phyloP scores from a whole-genome alignment of 495 filamentous ascomycete species.

The Hapsidospora chrysogenum region DNA sequence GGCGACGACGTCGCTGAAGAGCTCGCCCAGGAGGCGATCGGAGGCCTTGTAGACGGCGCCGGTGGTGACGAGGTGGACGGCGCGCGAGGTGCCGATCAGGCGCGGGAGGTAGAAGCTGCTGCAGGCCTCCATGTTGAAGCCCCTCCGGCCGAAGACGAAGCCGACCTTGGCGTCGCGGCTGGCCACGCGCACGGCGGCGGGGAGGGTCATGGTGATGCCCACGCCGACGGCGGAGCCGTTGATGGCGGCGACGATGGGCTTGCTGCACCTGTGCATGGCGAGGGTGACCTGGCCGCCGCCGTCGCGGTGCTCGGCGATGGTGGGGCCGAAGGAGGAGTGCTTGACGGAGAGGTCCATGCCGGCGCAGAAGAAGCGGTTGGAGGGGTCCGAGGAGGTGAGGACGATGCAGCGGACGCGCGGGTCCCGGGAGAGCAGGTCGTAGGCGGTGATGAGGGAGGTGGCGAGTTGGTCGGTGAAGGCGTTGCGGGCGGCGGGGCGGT shows the following conservation, averaged over 20 bases:
- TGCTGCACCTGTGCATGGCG: conserved; percentile 43
- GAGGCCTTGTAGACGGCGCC: conserved; percentile 23
- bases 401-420: conserved; percentile 40
- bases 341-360: conserved; percentile 48
- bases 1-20: conserved; percentile 39
- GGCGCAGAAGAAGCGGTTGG: conserved; percentile 45
- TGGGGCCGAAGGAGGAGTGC: conserved; percentile 11
- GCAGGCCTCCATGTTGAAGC: conserved; percentile 45
- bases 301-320: conserved; percentile 13
- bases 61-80: conserved; percentile 38
- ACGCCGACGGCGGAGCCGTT: conserved; percentile 50
- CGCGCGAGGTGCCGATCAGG: conserved; percentile 37
- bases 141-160: conserved; percentile 47
- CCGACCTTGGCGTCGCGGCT: conserved; percentile 39
- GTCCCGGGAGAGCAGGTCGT: conserved; percentile 35
- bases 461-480: conserved; percentile 43
- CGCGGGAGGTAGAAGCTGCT: conserved; percentile 47
- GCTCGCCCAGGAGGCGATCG: conserved; percentile 24
- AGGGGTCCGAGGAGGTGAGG: conserved; percentile 29
- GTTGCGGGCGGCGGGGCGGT: conserved; percentile 44
- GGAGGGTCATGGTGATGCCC: conserved; percentile 52
- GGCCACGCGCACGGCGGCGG: conserved; percentile 39
- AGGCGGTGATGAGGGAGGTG: conserved; percentile 34
- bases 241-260: conserved; percentile 47
- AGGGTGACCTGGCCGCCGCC: conserved; percentile 39